Evolutionary conservation across 352 stramenopile species (phyloP), one percentile per base, ranked within the genome.

Genomic region (Pythium monospermum): DNA sequence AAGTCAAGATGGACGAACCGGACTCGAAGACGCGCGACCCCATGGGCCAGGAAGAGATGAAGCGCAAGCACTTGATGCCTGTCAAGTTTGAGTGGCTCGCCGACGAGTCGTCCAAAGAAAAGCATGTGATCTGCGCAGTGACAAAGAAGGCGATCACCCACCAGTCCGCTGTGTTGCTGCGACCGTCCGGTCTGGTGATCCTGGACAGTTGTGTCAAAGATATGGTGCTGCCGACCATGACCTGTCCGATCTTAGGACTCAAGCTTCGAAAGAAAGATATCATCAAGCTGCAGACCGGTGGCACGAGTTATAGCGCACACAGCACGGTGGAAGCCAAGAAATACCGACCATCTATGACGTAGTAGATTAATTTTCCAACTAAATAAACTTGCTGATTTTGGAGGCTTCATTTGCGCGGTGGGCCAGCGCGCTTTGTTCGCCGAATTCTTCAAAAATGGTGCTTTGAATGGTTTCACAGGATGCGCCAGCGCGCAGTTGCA

Each of bases 201-300:
- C 67, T 94, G 4, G 81, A 85, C 49, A 88, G 58, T 42, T 91
- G 80, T 46, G 44, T 94, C 16, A 80, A 87, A 53, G 77, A 91
- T 52, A 91, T 87, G 79, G 81, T 94, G 49, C 48, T 87, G 35
- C 83, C 83, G 8, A 83, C 75, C 16, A 91, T 94, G 81, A 94
- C 79, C 55, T 94, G 83, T 51, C 83, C 83, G 16, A 61, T 92
- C 7, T 84, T 77, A 13, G 83, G 83, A 0, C 68, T 94, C 31
- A 94, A 94, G 67, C 65, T 94, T 23, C 72, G 78, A 18, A 89
- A 90, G 70, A 91, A 92, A 59, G 83, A 94, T 42, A 85, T 94
- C 53, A 64, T 94, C 30, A 69, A 79, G 37, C 65, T 94, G 5
- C 81, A 92, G 57, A 64, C 74, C 0, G 81, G 81, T 23, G 83